Percentiles rank a stretch among this genome's conserved stretches.
Evolutionary conservation across 2,329 filamentous ascomycete species (phyloP).

Genomic region (Thielaviopsis ethacetica): DNA sequence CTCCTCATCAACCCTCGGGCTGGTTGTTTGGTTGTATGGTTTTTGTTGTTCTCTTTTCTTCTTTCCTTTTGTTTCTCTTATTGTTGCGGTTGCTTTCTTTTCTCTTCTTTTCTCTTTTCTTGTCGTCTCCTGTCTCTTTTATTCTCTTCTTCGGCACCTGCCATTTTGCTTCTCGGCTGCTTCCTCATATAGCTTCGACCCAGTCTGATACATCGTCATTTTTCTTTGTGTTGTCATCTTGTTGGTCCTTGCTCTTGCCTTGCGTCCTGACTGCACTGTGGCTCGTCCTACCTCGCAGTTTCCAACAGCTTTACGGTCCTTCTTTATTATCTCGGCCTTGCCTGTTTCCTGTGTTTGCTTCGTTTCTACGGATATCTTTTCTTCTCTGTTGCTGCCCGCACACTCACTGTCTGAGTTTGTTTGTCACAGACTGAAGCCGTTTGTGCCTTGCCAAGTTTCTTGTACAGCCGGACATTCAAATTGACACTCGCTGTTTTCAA

Average conservation of each 20-base stretch:
- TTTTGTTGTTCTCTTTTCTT: slow-evolving; percentile 14
- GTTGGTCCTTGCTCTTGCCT: neutral
- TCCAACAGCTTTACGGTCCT: neutral
- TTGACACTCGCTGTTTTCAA: neutral
- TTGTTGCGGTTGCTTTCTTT: slow-evolving; percentile 17
- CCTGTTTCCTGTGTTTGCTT: neutral
- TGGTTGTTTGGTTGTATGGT: slow-evolving; percentile 2
- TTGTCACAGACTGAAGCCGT: slow-evolving; percentile 5
- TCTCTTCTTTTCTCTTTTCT: slow-evolving; percentile 13
- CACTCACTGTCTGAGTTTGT: slow-evolving; percentile 4
- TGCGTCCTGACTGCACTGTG: slow-evolving; percentile 1
- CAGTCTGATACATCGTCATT: neutral
- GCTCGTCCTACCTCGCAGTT: neutral
- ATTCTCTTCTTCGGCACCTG: slow-evolving; percentile 15
- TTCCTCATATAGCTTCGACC: neutral
- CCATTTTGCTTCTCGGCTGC: slow-evolving; percentile 15
- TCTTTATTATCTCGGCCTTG: neutral
- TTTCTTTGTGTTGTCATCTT: neutral
- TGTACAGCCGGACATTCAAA: neutral
- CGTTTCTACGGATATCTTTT: neutral
- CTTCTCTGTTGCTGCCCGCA: neutral
- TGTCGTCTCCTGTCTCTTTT: slow-evolving; percentile 11
- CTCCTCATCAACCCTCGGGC: slow-evolving; percentile 1
- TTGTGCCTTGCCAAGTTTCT: neutral
- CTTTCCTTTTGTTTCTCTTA: slow-evolving; percentile 12